Evolutionary conservation across 306 rosid genomes (phyloP), one percentile per base, ranked within the genome.

Genomic region (Purshia tridentata): DNA sequence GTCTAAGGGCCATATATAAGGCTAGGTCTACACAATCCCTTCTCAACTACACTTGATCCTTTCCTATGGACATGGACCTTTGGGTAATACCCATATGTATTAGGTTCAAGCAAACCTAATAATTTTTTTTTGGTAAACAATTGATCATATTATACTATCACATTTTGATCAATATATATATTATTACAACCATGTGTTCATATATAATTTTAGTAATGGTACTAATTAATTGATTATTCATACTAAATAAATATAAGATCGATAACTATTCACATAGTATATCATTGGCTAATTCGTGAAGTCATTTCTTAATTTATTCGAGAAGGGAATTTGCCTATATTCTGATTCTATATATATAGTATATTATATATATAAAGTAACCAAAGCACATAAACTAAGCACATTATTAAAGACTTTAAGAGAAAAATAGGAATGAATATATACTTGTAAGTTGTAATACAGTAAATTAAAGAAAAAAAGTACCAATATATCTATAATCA

Each of bases 281-380:
- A n/a, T n/a, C 63, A 69, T 46, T 16, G 39, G 23, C 62, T 69
- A n/a, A n/a, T 53, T 39, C 6, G 4, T n/a, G 35, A 29, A 29
- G 35, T 29, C 35, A 39, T 48, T n/a, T 39, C 58, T 53, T 68
- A 59, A n/a, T 67, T 3, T 69, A 16, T 53, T 67, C 53, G 39
- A 51, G 42, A 67, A 48, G 10, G 60, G 48, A 68, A 68, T 50
- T 51, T 68, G 16, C 60, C 55, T 16, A 68, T 16, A 35, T 50
- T 35, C 42, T 5, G 37, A 14, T 39, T 53, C 73, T 51, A 60
- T 40, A 53, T 39, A 18, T 40, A 4, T 52, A 40, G 1, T 18
- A 69, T 3, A 53, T 16, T 4, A 50, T 50, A 49, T 4, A 49
- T 1, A 50, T 15, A 45, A 50, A 29, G 35, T 29, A 29, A 29